Base-by-base conservation (phyloP, 352 stramenopile genomes). In the Phytophthora aleatoria region DNA sequence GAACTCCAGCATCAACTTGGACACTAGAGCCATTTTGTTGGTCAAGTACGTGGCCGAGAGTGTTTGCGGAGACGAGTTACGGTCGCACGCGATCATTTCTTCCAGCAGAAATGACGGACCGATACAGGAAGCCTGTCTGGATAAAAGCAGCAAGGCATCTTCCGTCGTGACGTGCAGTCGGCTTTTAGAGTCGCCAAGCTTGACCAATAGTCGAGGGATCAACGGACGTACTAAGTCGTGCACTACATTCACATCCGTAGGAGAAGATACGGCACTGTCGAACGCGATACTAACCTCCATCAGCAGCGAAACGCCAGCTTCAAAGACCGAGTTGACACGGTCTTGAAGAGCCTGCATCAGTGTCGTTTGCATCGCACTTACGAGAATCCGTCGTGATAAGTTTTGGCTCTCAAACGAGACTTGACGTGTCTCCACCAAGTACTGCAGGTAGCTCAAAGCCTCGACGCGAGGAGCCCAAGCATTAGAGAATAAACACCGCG, bases 381-480 rank as follows among this genome's bases (percentile, higher is more conserved):
- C 57, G 20, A 87, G 28, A 9, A 42, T 56, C 6, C 56, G 31
- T 9, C 64, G 39, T 11, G 42, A 42, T 2, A 33, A 24, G 1
- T 20, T 36, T 28, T 66, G 73, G 0, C 35, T 53, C 33, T 85
- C 78, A 47, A 92, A 81, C 9, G 69, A 56, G 7, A 91, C 47
- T 24, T 79, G 60, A 0, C 85, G 82, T 24, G 75, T 70, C 50
- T 92, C 73, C 20, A 95, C 57, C 50, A 89, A 71, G 15, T 76
- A 80, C 45, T 95, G 86, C 28, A 95, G 52, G 39, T 88, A 89
- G 61, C 86, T 91, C 12, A 95, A 65, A 8, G 81, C 87, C 57
- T 94, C 87, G 1, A 94, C 85, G 1, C 87, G 85, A 27, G 87
- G 87, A 16, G 83, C 83, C 87, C 87, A 95, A 2, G 87, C 83